Base-by-base conservation (phyloP, 129 eudicot species). In the Chrysanthemum lavandulifolium region DNA sequence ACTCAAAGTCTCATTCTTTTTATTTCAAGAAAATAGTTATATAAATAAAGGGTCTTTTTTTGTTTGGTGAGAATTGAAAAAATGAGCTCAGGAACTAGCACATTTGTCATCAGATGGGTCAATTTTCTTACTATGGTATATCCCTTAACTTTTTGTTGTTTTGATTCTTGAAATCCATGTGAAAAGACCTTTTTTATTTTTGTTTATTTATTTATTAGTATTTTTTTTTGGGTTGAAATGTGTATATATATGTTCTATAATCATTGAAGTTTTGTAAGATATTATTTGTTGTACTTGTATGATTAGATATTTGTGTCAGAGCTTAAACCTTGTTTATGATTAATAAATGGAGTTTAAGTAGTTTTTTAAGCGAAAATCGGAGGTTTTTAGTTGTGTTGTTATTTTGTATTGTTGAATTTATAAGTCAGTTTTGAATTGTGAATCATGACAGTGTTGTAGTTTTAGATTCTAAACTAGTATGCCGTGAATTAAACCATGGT, bases 41-140 rank as follows among this genome's bases (percentile, higher is more conserved):
- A 55, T 40, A 23, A 36, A 29, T 31, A 31, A 16, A 5, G 13
- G 66, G 25, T 48, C 14, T 6, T 40, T 74, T 23, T 23, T 12
- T 25, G 13, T 52, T 52, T 12, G 57, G 57, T 52, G 57, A 52
- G 43, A 21, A 27, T 65, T 16, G 53, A 40, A 16, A 76, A 47
- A 15, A 90, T 87, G 96, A 85, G 84, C 70, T 29, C 84, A 61
- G 93, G 88, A 76, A 84, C 93, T 59, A 87, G 93, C 85, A 87
- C 93, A 61, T 90, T 90, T 79, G 84, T 90, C 21, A 90, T 90
- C 87, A 83, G 87, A 84, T 90, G 96, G 96, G 78, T 90, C 81
- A 90, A 90, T 75, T 83, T 87, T 77, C 76, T 90, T 1, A 82
- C 88, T 10, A 81, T 90, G 83, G 96, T 90, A 82, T 70, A 19